Evolutionary conservation across 2,329 filamentous ascomycete genomes (phyloP).

Genomic region (Leptographium flavum): DNA sequence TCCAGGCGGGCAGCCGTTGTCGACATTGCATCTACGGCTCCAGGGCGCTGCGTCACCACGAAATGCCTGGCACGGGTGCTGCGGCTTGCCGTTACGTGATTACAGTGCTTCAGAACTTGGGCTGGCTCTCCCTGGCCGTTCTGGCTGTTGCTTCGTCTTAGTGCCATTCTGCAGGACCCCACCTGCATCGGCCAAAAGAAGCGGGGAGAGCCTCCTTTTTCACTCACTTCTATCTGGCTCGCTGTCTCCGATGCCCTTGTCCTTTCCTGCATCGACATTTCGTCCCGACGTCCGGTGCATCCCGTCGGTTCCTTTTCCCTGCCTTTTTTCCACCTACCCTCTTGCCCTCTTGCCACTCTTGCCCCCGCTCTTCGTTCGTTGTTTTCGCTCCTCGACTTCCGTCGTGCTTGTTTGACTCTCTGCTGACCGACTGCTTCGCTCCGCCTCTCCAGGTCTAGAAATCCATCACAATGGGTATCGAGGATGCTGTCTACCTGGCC

Average conservation of each 20-base stretch:
- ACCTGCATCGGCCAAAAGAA: constrained; percentile 11
- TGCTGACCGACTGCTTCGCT: constrained; percentile 2
- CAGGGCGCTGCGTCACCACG: neutral
- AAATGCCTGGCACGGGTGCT: neutral
- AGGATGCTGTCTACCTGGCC: constrained; percentile 98
- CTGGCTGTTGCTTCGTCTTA: constrained; percentile 4
- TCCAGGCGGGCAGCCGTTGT: too few species aligned
- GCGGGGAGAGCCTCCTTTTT: constrained; percentile 13
- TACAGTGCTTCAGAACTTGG: neutral
- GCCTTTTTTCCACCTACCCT: constrained; percentile 4
- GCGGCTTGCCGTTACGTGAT: neutral
- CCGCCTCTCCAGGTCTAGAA: constrained; percentile 14
- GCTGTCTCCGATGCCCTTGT: neutral
- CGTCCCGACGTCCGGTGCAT: neutral
- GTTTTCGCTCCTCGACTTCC: neutral
- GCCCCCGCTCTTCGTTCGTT: neutral
- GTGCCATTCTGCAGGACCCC: constrained; percentile 10
- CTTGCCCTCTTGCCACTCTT: constrained; percentile 2
- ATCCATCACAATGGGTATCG: constrained; percentile 79
- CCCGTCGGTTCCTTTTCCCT: neutral
- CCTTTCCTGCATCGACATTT: neutral
- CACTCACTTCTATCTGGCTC: constrained; percentile 7
- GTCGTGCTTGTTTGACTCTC: neutral
- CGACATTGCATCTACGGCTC: too few species aligned
- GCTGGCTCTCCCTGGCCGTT: neutral